Percentiles rank a stretch among this genome's conserved stretches.
Conservation (phyloP, 2,329 filamentous ascomycete genomes). For the Ophiostoma sp. region DNA sequence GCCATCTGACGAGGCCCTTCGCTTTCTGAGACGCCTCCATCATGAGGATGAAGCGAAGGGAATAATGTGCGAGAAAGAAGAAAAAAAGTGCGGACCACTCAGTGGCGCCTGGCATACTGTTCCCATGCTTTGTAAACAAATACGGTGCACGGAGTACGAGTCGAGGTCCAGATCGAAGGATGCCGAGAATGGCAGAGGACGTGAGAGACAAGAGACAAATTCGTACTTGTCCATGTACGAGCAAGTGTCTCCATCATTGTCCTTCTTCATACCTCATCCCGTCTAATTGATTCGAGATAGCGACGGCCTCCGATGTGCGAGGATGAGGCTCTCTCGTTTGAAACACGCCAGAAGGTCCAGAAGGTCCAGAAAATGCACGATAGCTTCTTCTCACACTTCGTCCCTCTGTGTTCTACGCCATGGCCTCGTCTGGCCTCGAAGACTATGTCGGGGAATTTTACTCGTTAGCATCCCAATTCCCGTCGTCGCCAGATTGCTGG, state of each 20-base stretch:
- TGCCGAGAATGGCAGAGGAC: not conserved
- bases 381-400: not conserved
- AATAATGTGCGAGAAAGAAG: not conserved
- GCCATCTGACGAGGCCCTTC: not conserved
- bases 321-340: not conserved
- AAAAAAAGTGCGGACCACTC: not conserved
- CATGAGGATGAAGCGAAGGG: not conserved
- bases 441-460: not conserved
- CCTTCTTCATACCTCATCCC: not conserved
- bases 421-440: not conserved
- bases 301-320: not conserved
- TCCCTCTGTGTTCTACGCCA: not conserved
- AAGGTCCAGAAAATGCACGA: too few relatives aligned
- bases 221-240: not conserved
- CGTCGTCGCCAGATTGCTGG: not conserved
- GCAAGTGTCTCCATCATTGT: not conserved
- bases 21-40: slow-evolving; percentile 2
- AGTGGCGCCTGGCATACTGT: not conserved
- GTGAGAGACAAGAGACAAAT: not conserved
- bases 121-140: slow-evolving; percentile 3
- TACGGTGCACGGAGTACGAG: not conserved
- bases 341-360: not conserved
- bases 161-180: not conserved
- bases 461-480: not conserved
- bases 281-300: not conserved